Base-by-base conservation (phyloP, 441 rosid genomes). In the Sinapis alba region DNA sequence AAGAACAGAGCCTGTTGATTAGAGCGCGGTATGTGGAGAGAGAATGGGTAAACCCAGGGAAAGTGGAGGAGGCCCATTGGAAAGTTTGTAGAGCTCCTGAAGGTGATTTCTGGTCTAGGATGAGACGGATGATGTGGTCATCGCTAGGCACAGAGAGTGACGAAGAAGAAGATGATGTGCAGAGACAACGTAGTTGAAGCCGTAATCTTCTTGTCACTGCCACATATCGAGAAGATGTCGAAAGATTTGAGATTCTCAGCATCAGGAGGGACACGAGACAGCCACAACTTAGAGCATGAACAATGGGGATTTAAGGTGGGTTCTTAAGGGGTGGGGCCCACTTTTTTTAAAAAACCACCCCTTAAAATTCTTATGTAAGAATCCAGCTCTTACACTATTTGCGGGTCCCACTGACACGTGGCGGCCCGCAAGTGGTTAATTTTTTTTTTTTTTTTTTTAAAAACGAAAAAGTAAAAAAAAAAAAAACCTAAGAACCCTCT, bases 11-110 rank as follows among this genome's bases (percentile, higher is more conserved):
- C 76, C 81, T 89, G 26, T 83, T 78, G 26, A 89, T 30, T 26
- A 94, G 78, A 79, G 93, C 92, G 19, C 93, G 85, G 79, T 92
- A 94, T 26, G 99, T 94, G 70, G 94, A 84, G 32, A 82, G 97
- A 38, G 97, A 87, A 62, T 90, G 97, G 62, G 67, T 68, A 83
- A 89, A 94, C 50, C 80, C 83, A 45, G 97, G 86, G 54, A 92
- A 70, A 27, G 62, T 83, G 15, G 96, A n/a, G n/a, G n/a, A 79
- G 2, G 92, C 97, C 99, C 97, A 94, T 68, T 73, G 77, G 83
- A 94, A 92, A 41, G 98, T 90, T 54, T 84, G 78, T 16, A 90
- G 69, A 62, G 93, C 92, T 80, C 81, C 79, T 19, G 83, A 69
- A 3, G 94, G 76, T 62, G 97, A 79, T 45, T 85, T 92, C 76